Percentiles rank a stretch among this genome's conserved stretches.
Conservation (phyloP, 768 basidiomycete genomes). For the Punctularia strigosozonata region DNA sequence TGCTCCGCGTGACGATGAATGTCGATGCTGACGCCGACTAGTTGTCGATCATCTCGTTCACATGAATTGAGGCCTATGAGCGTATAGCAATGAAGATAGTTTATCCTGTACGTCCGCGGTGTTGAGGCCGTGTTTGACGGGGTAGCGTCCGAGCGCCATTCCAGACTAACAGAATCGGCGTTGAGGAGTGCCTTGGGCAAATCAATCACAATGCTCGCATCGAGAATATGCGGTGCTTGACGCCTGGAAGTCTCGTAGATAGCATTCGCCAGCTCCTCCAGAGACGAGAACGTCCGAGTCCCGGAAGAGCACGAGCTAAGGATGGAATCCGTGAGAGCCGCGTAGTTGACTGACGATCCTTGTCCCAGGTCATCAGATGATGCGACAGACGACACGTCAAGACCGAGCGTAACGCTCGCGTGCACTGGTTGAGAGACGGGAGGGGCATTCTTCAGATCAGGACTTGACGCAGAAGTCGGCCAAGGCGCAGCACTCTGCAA, state of each 20-base stretch:
- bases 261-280: slow-evolving; percentile 1
- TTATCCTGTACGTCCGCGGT: too few species aligned
- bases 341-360: too few species aligned
- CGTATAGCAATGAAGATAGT: slow-evolving; percentile 37
- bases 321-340: too few species aligned
- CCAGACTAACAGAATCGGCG: background rate
- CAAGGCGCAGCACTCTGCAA: too few species aligned
- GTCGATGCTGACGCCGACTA: slow-evolving; percentile 40
- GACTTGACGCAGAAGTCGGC: too few species aligned
- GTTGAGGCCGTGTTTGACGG: slow-evolving; percentile 24
- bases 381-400: too few species aligned
- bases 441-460: too few species aligned
- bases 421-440: too few species aligned
- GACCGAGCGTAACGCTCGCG: too few species aligned
- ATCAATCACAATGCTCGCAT: background rate
- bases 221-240: background rate
- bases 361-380: too few species aligned
- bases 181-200: background rate
- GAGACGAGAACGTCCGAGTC: background rate
- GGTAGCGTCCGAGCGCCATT: slow-evolving; percentile 8
- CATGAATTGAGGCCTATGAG: slow-evolving; percentile 59
- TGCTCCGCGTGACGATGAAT: slow-evolving; percentile 13
- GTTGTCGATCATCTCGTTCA: slow-evolving; percentile 56
- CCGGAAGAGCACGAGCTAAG: too few species aligned
- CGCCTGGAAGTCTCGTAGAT: slow-evolving; percentile 2